Conservation (phyloP, 331 rosid species). For the Quercus tomentella region DNA sequence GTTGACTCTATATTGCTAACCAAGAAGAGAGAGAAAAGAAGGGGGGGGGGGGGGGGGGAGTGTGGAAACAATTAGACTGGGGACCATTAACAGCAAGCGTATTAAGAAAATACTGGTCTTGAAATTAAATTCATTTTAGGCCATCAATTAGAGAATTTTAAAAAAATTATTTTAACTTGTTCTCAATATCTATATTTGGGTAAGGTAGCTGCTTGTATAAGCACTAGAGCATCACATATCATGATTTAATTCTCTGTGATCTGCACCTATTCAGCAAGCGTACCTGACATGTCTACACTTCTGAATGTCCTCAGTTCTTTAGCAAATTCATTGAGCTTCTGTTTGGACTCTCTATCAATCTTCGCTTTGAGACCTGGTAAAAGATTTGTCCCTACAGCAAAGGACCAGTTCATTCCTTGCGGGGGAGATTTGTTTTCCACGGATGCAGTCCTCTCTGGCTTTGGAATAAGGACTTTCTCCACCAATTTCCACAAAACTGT, state of each 20-base stretch:
- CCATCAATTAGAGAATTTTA: neutral
- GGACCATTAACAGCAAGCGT: neutral
- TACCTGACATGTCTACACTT: slow-evolving; percentile 94
- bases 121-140: neutral
- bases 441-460: slow-evolving; percentile 41
- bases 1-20: neutral
- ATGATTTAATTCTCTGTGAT: slow-evolving; percentile 2
- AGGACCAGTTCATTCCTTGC: slow-evolving; percentile 76
- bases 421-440: slow-evolving; percentile 46
- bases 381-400: slow-evolving; percentile 75
- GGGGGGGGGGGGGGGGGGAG: too few relatives aligned
- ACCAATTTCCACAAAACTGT: slow-evolving; percentile 97
- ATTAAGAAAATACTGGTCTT: too few relatives aligned
- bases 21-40: neutral
- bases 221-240: slow-evolving; percentile 10
- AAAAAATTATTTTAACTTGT: neutral
- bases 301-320: slow-evolving; percentile 79
- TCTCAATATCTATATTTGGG: neutral
- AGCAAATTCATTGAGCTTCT: slow-evolving; percentile 88
- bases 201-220: neutral
- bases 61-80: too few relatives aligned
- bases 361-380: slow-evolving; percentile 67
- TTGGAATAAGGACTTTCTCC: slow-evolving; percentile 69
- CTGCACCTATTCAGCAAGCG: slow-evolving; percentile 20
- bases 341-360: slow-evolving; percentile 80